These are phyloP conservation scores for Teunomyces stri DNA, from an alignment of 805 yeast genomes.

Conservation along the genomic window DNA sequence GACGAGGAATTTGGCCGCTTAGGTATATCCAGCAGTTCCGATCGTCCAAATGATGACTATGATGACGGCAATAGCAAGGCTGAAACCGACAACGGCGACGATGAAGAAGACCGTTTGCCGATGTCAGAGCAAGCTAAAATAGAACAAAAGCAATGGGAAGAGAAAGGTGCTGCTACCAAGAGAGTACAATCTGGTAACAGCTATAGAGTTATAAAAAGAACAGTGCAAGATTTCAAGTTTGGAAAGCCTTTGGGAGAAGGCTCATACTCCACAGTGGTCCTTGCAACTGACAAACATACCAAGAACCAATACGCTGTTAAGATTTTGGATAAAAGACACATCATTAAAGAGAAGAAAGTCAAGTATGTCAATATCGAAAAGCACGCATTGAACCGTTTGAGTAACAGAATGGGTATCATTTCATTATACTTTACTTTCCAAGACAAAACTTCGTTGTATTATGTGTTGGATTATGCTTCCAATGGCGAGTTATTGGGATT, in stretches of 20 bases:
- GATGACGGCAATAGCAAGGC: not conserved
- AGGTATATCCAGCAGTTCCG: conserved; percentile 3
- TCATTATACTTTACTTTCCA: conserved; percentile 77
- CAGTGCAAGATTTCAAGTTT: conserved; percentile 40
- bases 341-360: conserved; percentile 78
- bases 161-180: conserved; percentile 35
- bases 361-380: conserved; percentile 83
- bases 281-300: conserved; percentile 51
- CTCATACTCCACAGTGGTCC: conserved; percentile 44
- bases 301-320: conserved; percentile 69
- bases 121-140: conserved; percentile 8
- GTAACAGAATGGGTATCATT: conserved; percentile 59
- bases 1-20: conserved; percentile 4
- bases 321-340: conserved; percentile 71
- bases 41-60: not conserved
- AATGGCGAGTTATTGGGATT: conserved; percentile 72
- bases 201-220: conserved; percentile 29
- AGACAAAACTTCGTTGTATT: conserved; percentile 69
- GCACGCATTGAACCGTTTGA: conserved; percentile 70
- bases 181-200: conserved; percentile 13
- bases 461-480: conserved; percentile 74
- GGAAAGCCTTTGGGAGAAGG: conserved; percentile 46
- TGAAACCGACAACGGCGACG: conserved; percentile 2
- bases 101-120: conserved; percentile 3
- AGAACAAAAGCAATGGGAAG: conserved; percentile 28